Base-by-base conservation (phyloP, 768 basidiomycete genomes). In the Phanerodontia chrysosporium region DNA sequence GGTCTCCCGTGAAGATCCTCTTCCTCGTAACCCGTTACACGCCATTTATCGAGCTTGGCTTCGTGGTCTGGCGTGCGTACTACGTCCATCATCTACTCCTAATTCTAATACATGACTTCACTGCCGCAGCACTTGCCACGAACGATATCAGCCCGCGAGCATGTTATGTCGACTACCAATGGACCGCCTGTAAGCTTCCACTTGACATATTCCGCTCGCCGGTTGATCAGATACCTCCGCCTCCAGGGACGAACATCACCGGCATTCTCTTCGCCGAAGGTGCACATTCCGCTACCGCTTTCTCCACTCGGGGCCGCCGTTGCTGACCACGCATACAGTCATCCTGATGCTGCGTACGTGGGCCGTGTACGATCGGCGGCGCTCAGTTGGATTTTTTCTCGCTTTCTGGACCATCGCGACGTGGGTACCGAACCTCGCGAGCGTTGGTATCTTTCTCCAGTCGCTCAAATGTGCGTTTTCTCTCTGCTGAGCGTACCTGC, bases 11-110 rank as follows among this genome's bases (percentile, higher is more conserved):
- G 9, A 58, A 52, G 27, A n/a, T 58, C 2, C 39, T 58, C 18
- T 58, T 42, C 44, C 18, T 58, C 22, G 29, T 36, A 12, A 58
- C 49, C 14, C 21, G 58, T n/a, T 58, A 58, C 39, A 21, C 35
- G n/a, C 36, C 58, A 14, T 53, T 58, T 22, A 12, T 58, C 42
- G 49, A 58, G 21, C 24, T 58, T 8, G 25, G 28, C 3, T 9
- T 53, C 18, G 49, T 52, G 5, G 21, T 52, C 16, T 52, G 36
- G 16, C 39, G 58, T 58, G 29, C 6, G 58, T 58, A 9, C 32
- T 35, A 6, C 13, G 7, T 35, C 22, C 8, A 6, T 30, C n/a
- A 6, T 28, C 8, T 39, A 29, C 28, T 18, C 7, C 5, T 29
- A 25, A 16, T 21, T 16, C 24, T 44, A 49, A 25, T 6, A 45